These are phyloP conservation scores for Theobroma grandiflorum DNA, from an alignment of 441 rosid species.

Conservation along the genomic window DNA sequence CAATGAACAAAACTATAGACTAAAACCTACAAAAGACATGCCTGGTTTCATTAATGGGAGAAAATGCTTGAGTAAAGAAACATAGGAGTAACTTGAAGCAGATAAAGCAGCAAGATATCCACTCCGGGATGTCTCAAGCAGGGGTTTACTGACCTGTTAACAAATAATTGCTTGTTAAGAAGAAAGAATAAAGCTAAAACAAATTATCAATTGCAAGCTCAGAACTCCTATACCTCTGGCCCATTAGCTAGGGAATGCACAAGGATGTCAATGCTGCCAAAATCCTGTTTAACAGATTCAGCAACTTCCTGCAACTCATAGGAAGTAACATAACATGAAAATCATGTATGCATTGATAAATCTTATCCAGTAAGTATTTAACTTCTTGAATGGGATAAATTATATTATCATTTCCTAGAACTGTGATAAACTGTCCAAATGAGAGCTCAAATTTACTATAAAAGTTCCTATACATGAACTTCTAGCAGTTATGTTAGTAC, in stretches of 20 bases:
- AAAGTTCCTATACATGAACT: neutral
- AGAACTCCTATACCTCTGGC: constrained; percentile 73
- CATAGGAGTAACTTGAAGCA: constrained; percentile 91
- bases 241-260: constrained; percentile 99
- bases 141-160: constrained; percentile 78
- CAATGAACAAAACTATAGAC: neutral
- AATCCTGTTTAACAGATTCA: constrained; percentile 85
- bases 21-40: constrained; percentile 27
- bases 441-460: neutral
- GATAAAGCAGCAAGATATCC: constrained; percentile 96
- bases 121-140: constrained; percentile 88
- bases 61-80: constrained; percentile 85
- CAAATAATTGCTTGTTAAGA: constrained; percentile 7
- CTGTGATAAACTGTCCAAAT: neutral
- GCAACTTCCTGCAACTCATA: constrained; percentile 74
- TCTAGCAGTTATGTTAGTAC: neutral
- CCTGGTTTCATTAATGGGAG: constrained; percentile 97
- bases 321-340: constrained; percentile 11
- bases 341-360: neutral
- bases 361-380: neutral
- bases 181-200: neutral
- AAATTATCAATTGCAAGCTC: neutral
- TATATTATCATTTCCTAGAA: neutral
- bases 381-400: neutral
- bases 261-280: constrained; percentile 91